These are phyloP conservation scores for Alternaria atra DNA, from an alignment of 2,329 filamentous ascomycete species.

Conservation along the genomic window DNA sequence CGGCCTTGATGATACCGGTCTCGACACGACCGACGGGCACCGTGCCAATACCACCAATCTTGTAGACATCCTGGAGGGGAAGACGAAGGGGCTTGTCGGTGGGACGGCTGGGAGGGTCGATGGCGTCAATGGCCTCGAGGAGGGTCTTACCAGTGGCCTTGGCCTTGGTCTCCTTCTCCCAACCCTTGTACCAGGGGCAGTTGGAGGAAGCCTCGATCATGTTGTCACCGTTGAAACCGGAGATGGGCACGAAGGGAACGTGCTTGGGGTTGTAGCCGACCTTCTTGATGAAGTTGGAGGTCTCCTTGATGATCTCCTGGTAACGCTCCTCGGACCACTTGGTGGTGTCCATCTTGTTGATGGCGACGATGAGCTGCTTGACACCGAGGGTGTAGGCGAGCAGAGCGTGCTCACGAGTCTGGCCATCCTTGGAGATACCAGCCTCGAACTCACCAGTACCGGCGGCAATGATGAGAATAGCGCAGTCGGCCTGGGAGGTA, in stretches of 20 bases:
- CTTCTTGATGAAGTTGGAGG: constrained; percentile 99
- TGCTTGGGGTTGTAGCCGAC: constrained; percentile 99
- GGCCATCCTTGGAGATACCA: constrained; percentile 99
- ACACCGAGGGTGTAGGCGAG: constrained; percentile 99
- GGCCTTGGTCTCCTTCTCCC: constrained; percentile 97
- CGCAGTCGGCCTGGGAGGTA: constrained; percentile 99
- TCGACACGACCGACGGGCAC: constrained; percentile 99
- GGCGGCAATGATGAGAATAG: constrained; percentile 99
- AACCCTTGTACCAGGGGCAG: constrained; percentile 99
- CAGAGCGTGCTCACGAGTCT: constrained; percentile 99
- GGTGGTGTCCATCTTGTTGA: constrained; percentile 99
- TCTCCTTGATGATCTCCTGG: constrained; percentile 99
- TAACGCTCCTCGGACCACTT: constrained; percentile 97
- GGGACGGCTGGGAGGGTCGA: constrained; percentile 91
- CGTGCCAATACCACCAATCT: constrained; percentile 99
- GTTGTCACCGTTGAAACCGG: constrained; percentile 99
- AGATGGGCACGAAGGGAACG: constrained; percentile 99
- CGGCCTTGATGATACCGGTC: constrained; percentile 89
- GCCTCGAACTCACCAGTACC: constrained; percentile 99
- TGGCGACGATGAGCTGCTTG: constrained; percentile 99
- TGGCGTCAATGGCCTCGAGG: constrained; percentile 97
- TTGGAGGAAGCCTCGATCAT: constrained; percentile 91
- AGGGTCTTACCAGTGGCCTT: constrained; percentile 96
- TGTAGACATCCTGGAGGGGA: constrained; percentile 99
- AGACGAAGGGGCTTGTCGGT: constrained; percentile 99